Percentiles rank a stretch among this genome's conserved stretches.
These are phyloP conservation scores for Ramaria sp. DNA, from an alignment of 768 basidiomycete genomes.

Conservation along the genomic window DNA sequence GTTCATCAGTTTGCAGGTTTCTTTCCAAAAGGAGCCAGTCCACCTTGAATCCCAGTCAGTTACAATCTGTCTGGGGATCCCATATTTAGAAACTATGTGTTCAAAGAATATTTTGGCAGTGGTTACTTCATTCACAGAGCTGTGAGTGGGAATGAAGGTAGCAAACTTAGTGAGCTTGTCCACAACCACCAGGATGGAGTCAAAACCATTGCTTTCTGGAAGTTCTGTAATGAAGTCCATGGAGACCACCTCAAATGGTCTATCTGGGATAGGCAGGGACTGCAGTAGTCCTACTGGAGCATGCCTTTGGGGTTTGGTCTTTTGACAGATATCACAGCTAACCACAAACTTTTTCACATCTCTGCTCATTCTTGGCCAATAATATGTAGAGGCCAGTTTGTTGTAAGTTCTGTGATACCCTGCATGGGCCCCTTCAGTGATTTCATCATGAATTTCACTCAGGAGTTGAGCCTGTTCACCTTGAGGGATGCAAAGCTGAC, in stretches of 20 bases:
- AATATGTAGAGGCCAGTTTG: constrained; percentile 12
- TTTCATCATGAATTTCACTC: constrained; percentile 11
- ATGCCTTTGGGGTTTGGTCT: constrained; percentile 3
- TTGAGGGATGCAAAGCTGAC: constrained; percentile 10
- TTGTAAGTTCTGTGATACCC: constrained; percentile 13
- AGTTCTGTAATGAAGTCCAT: constrained; percentile 19
- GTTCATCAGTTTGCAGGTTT: too few relatives aligned
- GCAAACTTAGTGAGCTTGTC: constrained; percentile 22
- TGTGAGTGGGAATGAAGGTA: constrained; percentile 30
- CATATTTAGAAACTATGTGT: too few relatives aligned
- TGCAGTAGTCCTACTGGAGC: constrained; percentile 2
- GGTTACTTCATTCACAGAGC: constrained; percentile 19
- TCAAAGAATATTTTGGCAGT: constrained; percentile 17
- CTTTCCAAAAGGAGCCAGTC: too few relatives aligned
- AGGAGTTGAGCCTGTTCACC: not conserved
- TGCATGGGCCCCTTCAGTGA: constrained; percentile 11
- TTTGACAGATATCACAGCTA: constrained; percentile 17
- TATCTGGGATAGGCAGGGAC: constrained; percentile 6
- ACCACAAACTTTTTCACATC: constrained; percentile 19
- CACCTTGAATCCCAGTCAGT: too few relatives aligned
- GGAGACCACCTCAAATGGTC: constrained; percentile 15
- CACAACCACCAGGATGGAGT: constrained; percentile 15
- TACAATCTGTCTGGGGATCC: too few relatives aligned
- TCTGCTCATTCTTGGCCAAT: constrained; percentile 17
- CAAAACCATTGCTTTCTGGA: constrained; percentile 12